Evolutionary conservation across 306 rosid genomes (phyloP), one percentile per base, ranked within the genome.

Genomic region (Oxytropis ochrocephala): DNA sequence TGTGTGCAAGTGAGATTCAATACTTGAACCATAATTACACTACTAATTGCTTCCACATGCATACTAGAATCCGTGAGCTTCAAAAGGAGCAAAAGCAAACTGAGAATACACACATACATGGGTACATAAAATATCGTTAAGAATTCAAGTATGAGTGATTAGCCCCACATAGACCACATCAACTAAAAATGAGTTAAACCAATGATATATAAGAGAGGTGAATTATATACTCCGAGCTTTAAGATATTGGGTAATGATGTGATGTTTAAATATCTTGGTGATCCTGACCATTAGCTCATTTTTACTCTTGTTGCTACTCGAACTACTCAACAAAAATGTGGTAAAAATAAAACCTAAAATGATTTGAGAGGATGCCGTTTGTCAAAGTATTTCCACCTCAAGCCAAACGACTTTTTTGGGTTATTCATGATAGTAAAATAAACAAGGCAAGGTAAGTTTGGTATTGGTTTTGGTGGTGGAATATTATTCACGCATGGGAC

Each of bases 1-100:
- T 70, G 60, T 68, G 36, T 61, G 68, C 5, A 47, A 43, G 42
- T 48, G 54, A 64, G 69, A 72, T 71, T 64, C 49, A 38, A 72
- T 73, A 72, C 53, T 54, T 2, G 35, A 66, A 70, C 19, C 72
- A 83, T 81, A 41, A 88, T 81, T 75, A 77, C 76, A 77, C 64
- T 74, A 78, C 90, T 82, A 75, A 85, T 80, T 79, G 76, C 81
- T 73, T 73, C 74, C 85, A 82, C 85, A 84, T 81, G 86, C 84
- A 73, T 75, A 71, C 86, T 79, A 77, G 41, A 5, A 70, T 73
- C 46, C 51, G 51, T 50, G 80, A 85, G 66, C 77, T 69, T 73
- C 41, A 47, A 79, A 74, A 81, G 74, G 74, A 74, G 62, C 77
- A 46, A 61, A 75, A 64, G 72, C 57, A 60, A 62, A 13, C 48